These are phyloP conservation scores for Quercus alba DNA, from an alignment of 306 rosid genomes.

Conservation along the genomic window DNA sequence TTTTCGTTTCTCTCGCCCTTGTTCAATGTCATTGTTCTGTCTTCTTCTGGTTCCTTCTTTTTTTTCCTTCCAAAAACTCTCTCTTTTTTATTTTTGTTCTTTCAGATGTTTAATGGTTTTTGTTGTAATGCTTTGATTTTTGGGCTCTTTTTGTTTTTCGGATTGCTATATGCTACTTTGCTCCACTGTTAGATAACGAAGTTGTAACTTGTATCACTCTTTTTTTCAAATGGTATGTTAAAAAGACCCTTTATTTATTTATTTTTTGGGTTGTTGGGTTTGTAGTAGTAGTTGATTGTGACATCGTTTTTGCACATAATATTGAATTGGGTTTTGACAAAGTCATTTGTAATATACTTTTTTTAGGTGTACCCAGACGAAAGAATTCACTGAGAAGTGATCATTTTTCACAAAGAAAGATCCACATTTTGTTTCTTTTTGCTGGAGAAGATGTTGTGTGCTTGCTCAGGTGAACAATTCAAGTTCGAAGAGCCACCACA, in stretches of 20 bases:
- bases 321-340: not conserved
- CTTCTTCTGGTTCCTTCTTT: too few relatives aligned
- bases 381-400: slow-evolving; percentile 28
- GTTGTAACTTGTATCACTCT: not conserved
- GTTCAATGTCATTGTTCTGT: too few relatives aligned
- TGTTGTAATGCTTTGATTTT: not conserved
- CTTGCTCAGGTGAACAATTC: slow-evolving; percentile 94
- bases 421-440: not conserved
- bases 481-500: slow-evolving; percentile 92
- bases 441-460: slow-evolving; percentile 79
- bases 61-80: slow-evolving; percentile 20
- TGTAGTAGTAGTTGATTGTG: not conserved
- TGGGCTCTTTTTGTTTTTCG: slow-evolving; percentile 12
- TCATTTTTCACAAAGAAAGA: slow-evolving; percentile 22
- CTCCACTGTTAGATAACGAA: slow-evolving; percentile 9
- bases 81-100: slow-evolving; percentile 21
- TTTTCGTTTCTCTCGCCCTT: slow-evolving; percentile 33
- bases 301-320: not conserved
- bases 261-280: not conserved
- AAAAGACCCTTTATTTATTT: not conserved
- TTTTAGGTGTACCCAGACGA: slow-evolving; percentile 18
- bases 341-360: not conserved
- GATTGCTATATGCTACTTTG: slow-evolving; percentile 15
- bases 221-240: not conserved
- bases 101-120: not conserved